Evolutionary conservation across 1,139 yeast species (phyloP), one percentile per base, ranked within the genome.

Genomic region (Zygoascus hellenicus): DNA sequence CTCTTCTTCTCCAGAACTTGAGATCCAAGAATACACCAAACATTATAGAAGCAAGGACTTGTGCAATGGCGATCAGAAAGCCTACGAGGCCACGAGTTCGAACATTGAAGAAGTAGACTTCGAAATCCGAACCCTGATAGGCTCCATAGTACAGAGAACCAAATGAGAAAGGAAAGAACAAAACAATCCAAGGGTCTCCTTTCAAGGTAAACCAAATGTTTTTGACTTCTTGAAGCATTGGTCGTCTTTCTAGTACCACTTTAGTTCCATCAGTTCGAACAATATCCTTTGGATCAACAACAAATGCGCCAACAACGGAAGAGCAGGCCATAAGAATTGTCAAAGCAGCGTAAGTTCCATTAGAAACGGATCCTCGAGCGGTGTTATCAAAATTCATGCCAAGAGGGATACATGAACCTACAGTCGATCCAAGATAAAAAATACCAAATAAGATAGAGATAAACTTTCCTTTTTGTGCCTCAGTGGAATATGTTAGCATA

Each of bases 91-190:
- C 74, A 60, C 81, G 69, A 13, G 81, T 74, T 61, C 80, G 67
- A 44, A 76, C 63, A 58, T 72, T 75, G 62, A 77, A 77, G 51
- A 74, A 68, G 28, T 73, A 75, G 34, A 75, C 76, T 57, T 76
- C 76, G 58, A 74, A 68, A 54, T 74, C 75, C 56, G 74, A 75
- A 53, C 73, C 75, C 59, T 77, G 81, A 38, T 80, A 77, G 36
- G 82, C 74, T 65, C 75, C 75, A 62, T 76, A 77, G 78, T 78
- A 77, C 64, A 77, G 76, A 26, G 81, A 75, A 10, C 79, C 72
- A 54, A 76, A 75, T 57, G 76, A 77, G 77, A 77, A 74, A 33
- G 81, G 81, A 69, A 78, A 72, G 59, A 78, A 52, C 22, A 71
- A 58, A 13, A 55, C 31, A 29, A 57, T 71, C 58, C 62, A 69